Evolutionary conservation across 192 early-diverging fungal species (phyloP).

Genomic region (Cladochytrium replicatum): DNA sequence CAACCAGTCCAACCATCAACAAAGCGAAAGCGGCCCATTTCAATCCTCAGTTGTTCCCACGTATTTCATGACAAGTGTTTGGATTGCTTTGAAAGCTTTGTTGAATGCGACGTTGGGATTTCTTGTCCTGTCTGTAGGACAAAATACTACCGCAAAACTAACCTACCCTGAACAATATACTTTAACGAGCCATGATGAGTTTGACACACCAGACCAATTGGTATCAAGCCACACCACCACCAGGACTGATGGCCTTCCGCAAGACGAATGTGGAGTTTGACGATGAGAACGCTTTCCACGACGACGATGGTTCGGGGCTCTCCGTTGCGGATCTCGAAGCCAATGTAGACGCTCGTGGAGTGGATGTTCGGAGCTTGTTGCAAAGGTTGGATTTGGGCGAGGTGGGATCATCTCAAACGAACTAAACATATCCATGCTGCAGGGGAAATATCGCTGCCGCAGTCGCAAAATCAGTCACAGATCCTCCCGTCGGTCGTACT

Average conservation of each 20-base stretch:
- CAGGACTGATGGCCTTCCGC: slow-evolving; percentile 56
- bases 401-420: not conserved
- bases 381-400: slow-evolving; percentile 39
- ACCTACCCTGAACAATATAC: not conserved
- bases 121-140: slow-evolving; percentile 11
- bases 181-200: slow-evolving; percentile 13
- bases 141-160: slow-evolving; percentile 3
- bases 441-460: slow-evolving; percentile 23
- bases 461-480: slow-evolving; percentile 22
- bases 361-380: slow-evolving; percentile 55
- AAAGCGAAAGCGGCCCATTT: not conserved
- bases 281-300: slow-evolving; percentile 5
- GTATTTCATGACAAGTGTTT: slow-evolving; percentile 10
- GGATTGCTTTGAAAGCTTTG: slow-evolving; percentile 6
- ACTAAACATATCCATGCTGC: not conserved
- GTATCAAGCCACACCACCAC: too few relatives aligned
- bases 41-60: slow-evolving; percentile 13
- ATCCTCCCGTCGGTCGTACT: slow-evolving; percentile 26
- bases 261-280: slow-evolving; percentile 19
- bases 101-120: not conserved
- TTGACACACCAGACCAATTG: too few relatives aligned
- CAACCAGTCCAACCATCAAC: not conserved
- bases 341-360: slow-evolving; percentile 42
- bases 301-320: slow-evolving; percentile 29
- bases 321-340: slow-evolving; percentile 32